Base-by-base conservation (phyloP, 176 grass and related monocot species). In the Hordeum marinum region DNA sequence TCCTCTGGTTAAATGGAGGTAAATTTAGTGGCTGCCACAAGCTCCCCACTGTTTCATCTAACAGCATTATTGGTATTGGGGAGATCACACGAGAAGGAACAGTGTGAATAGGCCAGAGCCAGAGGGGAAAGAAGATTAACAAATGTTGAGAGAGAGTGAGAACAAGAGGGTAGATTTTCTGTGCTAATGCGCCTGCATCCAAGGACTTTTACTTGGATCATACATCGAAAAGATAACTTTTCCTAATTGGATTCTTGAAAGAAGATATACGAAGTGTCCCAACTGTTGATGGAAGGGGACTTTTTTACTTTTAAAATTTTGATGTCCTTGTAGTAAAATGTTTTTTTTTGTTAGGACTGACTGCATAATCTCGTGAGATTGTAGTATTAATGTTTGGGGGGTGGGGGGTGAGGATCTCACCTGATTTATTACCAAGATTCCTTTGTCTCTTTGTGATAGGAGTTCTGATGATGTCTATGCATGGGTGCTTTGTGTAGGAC, bases 1-100 rank as follows among this genome's bases (percentile, higher is more conserved):
- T 98, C 73, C 96, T 98, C 88, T 98, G 95, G 96, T 82, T 98
- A 60, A 98, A 98, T 61, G 96, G 96, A 98, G 96, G 95, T 98
- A 90, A 84, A 35, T 17, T 60, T 24, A 0, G 26, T 54, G 45
- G 61, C 73, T 65, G 37, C 40, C 21, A 2, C 6, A 85, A 26
- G 7, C 4, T 0, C 5, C 10, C 10, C 25, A 13, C 63, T 68
- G 64, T 62, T 75, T 39, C 82, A 17, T 82, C 62, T 18, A n/a
- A 25, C 8, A 83, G 73, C 80, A 83, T 90, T 86, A 72, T 67
- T 80, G 71, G 71, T 48, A 29, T 18, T 58, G 58, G 43, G 75
- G 35, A 58, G 43, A 43, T 43, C 35, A 42, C 77, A 48, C 35
- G 0, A 69, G 35, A 35, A 84, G 66, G 43, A 75, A 41, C 59